phyloP scores from a whole-genome alignment of 129 eudicot genomes.

The Rutidosis leptorrhynchoides region DNA sequence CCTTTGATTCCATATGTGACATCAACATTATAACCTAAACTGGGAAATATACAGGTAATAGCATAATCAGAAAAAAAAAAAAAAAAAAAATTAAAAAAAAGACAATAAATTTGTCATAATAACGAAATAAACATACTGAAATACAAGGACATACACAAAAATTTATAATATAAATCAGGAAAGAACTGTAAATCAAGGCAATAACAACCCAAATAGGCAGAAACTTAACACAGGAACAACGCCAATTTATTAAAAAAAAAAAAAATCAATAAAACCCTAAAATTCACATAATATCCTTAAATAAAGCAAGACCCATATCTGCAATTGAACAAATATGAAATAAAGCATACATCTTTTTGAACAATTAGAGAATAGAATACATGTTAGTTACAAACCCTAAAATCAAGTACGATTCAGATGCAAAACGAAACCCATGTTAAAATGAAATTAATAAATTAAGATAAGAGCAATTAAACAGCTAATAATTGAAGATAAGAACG shows the following conservation, averaged over 20 bases:
- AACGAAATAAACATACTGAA: background rate
- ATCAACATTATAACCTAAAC: slow-evolving; percentile 30
- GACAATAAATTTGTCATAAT: background rate
- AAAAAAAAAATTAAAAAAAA: too few relatives aligned
- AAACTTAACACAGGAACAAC: background rate
- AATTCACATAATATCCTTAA: slow-evolving; percentile 9
- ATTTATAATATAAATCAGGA: slow-evolving; percentile 12
- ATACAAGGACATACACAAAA: background rate
- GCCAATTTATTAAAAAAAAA: background rate
- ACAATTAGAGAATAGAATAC: background rate
- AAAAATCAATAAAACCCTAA: slow-evolving; percentile 1
- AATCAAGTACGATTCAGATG: slow-evolving; percentile 13
- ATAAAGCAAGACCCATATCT: slow-evolving; percentile 1
- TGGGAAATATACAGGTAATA: background rate
- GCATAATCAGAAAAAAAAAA: slow-evolving; percentile 19
- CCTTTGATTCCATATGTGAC: slow-evolving; percentile 37
- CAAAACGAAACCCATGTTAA: slow-evolving; percentile 15
- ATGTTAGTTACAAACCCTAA: slow-evolving; percentile 2
- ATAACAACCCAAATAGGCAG: slow-evolving; percentile 4
- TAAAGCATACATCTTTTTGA: background rate
- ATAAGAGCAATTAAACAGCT: background rate
- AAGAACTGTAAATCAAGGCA: slow-evolving; percentile 4
- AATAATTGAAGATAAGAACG: slow-evolving; percentile 1
- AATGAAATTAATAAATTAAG: slow-evolving; percentile 17
- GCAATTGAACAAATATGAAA: background rate